Evolutionary conservation across 805 yeast species (phyloP).

Genomic region (Maudiozyma bulderi): DNA sequence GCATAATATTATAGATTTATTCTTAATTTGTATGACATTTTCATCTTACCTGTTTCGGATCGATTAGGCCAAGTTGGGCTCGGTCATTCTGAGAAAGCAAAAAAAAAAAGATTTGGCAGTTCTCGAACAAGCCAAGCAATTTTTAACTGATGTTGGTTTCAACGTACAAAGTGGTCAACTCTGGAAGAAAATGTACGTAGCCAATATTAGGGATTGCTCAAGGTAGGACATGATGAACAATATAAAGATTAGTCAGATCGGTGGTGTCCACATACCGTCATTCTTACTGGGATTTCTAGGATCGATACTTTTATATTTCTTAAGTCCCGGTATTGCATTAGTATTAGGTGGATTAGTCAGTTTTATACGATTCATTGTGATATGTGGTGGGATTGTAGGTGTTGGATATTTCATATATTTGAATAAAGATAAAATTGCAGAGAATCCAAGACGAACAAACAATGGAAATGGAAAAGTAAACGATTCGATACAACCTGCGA

Average conservation of each 20-base stretch:
- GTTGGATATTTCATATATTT: constrained; percentile 8
- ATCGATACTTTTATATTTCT: constrained; percentile 9
- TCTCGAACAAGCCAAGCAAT: too few relatives aligned
- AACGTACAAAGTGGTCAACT: too few relatives aligned
- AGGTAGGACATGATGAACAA: neutral
- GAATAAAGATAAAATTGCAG: neutral
- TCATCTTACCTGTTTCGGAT: too few relatives aligned
- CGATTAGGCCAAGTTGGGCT: too few relatives aligned
- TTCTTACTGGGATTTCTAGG: constrained; percentile 15
- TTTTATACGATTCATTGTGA: constrained; percentile 12
- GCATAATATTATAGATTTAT: neutral
- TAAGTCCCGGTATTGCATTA: constrained; percentile 18
- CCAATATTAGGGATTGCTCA: too few relatives aligned
- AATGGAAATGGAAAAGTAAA: neutral
- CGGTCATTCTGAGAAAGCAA: too few relatives aligned
- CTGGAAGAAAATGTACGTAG: too few relatives aligned
- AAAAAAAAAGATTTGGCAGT: too few relatives aligned
- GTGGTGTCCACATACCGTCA: constrained; percentile 19
- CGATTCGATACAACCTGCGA: neutral
- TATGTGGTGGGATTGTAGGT: constrained; percentile 16
- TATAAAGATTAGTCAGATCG: neutral
- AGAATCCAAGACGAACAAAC: neutral
- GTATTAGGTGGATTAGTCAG: constrained; percentile 21
- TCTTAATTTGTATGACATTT: neutral
- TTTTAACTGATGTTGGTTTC: too few relatives aligned